These are phyloP conservation scores for Lentinula edodes DNA, from an alignment of 768 basidiomycete genomes.

Conservation along the genomic window DNA sequence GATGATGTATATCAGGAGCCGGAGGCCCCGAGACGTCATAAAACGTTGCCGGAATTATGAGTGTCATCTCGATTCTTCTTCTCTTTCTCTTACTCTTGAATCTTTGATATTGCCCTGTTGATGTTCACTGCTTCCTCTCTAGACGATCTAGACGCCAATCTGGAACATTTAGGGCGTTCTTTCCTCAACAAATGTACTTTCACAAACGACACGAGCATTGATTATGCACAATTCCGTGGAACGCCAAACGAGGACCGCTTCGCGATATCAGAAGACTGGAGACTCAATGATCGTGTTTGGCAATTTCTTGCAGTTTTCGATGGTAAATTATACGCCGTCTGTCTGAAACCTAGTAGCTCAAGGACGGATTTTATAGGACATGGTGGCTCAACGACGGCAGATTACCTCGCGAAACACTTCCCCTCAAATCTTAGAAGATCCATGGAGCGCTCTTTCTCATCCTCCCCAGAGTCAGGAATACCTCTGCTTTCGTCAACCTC, in stretches of 20 bases:
- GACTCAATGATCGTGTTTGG: background rate
- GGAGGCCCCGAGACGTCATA: too few relatives aligned
- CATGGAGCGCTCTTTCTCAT: background rate
- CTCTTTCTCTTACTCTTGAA: too few relatives aligned
- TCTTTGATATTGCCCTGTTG: too few relatives aligned
- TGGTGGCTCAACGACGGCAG: background rate
- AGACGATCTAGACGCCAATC: background rate
- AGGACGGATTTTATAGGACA: background rate
- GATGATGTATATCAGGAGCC: too few relatives aligned
- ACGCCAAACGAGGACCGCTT: constrained; percentile 2
- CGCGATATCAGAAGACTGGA: background rate
- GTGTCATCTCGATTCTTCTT: too few relatives aligned
- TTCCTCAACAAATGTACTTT: background rate
- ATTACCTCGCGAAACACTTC: background rate
- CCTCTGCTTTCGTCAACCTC: background rate
- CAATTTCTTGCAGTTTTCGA: background rate
- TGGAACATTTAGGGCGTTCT: background rate
- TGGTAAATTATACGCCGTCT: too few relatives aligned
- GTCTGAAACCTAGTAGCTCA: background rate
- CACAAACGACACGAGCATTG: background rate
- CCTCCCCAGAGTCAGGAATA: background rate
- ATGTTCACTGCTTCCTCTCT: background rate
- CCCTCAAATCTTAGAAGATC: background rate
- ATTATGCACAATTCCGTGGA: constrained; percentile 1
- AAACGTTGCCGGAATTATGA: too few relatives aligned